Evolutionary conservation across 139 green algal genomes (phyloP).

Genomic region (Dunaliella primolecta): DNA sequence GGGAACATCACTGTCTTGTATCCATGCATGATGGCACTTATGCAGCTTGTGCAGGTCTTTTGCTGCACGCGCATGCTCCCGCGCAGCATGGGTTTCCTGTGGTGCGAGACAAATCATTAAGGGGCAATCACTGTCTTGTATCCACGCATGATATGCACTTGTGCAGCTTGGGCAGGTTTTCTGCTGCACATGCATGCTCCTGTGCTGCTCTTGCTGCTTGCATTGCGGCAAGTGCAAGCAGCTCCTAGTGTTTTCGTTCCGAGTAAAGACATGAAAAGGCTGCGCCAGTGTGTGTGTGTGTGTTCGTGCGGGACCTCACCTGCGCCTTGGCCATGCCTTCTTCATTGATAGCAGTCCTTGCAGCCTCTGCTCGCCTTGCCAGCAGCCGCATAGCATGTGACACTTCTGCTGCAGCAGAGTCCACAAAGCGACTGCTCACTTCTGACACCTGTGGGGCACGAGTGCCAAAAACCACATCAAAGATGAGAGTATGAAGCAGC

Average conservation of each 20-base stretch:
- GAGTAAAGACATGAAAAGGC: no score
- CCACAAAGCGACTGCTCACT: neutral
- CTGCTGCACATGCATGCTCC: neutral
- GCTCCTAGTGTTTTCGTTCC: no score
- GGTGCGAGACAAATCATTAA: no score
- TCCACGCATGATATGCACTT: no score
- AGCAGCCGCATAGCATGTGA: neutral
- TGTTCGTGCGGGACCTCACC: no score
- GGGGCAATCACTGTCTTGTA: no score
- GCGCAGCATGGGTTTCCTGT: neutral
- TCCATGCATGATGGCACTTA: no score
- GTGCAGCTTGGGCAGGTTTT: neutral
- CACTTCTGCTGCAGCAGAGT: neutral
- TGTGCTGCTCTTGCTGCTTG: neutral
- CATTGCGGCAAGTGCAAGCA: no score
- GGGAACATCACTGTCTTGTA: no score
- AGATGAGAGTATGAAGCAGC: no score
- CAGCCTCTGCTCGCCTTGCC: conserved; percentile 1
- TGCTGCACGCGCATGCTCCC: neutral
- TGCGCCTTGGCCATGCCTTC: neutral
- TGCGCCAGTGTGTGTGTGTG: no score
- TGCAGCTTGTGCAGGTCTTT: neutral
- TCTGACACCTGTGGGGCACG: neutral
- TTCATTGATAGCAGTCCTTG: neutral
- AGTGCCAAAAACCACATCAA: no score